Percentiles rank a stretch among this genome's conserved stretches.
phyloP scores from a whole-genome alignment of 2,329 filamentous ascomycete species.

The Apiospora marii region DNA sequence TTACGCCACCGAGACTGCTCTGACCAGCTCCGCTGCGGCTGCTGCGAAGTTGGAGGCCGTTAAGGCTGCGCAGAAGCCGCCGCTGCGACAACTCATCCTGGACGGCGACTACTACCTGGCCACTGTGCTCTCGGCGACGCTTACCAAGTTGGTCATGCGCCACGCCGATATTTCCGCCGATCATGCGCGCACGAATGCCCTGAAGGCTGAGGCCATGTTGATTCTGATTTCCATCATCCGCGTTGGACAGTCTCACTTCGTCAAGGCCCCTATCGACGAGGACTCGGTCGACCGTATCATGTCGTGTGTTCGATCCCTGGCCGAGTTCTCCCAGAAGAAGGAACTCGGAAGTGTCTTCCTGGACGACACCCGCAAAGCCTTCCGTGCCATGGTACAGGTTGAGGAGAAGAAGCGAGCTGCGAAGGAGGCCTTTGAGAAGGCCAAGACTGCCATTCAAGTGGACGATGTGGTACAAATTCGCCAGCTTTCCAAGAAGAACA shows the following conservation, averaged over 20 bases:
- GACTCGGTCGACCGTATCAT: conserved; percentile 99
- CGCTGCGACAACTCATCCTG: conserved; percentile 90
- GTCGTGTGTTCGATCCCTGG: conserved; percentile 92
- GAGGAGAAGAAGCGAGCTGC: conserved; percentile 98
- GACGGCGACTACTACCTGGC: conserved; percentile 98
- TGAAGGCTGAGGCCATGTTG: conserved; percentile 96
- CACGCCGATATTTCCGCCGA: conserved; percentile 93
- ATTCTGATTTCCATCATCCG: conserved; percentile 99
- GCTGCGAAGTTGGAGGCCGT: conserved; percentile 94
- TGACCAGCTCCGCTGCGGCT: conserved; percentile 90
- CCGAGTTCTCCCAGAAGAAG: conserved; percentile 88
- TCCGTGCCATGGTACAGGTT: conserved; percentile 95
- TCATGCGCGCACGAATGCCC: conserved; percentile 85
- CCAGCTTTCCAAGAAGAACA: conserved; percentile 91
- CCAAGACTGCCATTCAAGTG: conserved; percentile 92
- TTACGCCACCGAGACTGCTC: conserved; percentile 94
- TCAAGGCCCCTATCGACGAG: conserved; percentile 96
- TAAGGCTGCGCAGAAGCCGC: conserved; percentile 96
- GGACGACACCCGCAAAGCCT: conserved; percentile 93
- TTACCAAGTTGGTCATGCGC: conserved; percentile 98
- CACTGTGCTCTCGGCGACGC: conserved; percentile 91
- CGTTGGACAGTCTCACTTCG: conserved; percentile 98
- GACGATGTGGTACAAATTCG: conserved; percentile 94
- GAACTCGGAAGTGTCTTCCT: conserved; percentile 92
- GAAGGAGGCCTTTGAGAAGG: conserved; percentile 90